These are phyloP conservation scores for Aspergillus piperis DNA, from an alignment of 2,329 filamentous ascomycete genomes.

Conservation along the genomic window DNA sequence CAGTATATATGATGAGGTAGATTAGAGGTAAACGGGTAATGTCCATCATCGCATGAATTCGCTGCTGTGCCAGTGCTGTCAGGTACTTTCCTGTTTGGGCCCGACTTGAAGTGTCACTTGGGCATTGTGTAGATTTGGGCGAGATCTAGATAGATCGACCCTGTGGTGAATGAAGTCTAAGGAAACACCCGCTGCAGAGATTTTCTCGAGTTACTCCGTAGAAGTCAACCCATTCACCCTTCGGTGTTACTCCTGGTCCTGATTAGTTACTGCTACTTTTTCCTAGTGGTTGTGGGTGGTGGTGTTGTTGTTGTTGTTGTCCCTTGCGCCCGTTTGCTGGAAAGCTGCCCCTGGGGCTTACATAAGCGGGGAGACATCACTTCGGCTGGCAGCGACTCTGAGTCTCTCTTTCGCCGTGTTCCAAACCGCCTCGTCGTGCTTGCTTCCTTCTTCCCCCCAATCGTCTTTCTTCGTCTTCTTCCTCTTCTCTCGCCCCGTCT, in stretches of 20 bases:
- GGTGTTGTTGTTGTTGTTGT: not conserved
- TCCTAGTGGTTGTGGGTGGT: no score
- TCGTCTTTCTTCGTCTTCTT: slow-evolving; percentile 15
- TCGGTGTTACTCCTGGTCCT: no score
- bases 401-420: slow-evolving; percentile 11
- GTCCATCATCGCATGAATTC: no score
- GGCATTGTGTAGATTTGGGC: not conserved
- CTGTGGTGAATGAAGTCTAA: no score
- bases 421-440: slow-evolving; percentile 15
- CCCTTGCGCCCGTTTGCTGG: slow-evolving; percentile 7
- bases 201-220: no score
- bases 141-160: not conserved
- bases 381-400: slow-evolving; percentile 6
- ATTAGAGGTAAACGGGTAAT: no score
- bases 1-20: not conserved
- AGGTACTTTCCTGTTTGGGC: not conserved
- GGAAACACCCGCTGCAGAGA: no score
- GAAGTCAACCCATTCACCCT: no score
- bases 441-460: slow-evolving; percentile 19
- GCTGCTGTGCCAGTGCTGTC: no score
- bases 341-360: slow-evolving; percentile 16
- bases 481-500: slow-evolving; percentile 15
- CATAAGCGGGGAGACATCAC: slow-evolving; percentile 18
- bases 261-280: no score
- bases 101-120: not conserved